Conservation (phyloP, 768 basidiomycete species). For the Rhizopogon vinicolor region DNA sequence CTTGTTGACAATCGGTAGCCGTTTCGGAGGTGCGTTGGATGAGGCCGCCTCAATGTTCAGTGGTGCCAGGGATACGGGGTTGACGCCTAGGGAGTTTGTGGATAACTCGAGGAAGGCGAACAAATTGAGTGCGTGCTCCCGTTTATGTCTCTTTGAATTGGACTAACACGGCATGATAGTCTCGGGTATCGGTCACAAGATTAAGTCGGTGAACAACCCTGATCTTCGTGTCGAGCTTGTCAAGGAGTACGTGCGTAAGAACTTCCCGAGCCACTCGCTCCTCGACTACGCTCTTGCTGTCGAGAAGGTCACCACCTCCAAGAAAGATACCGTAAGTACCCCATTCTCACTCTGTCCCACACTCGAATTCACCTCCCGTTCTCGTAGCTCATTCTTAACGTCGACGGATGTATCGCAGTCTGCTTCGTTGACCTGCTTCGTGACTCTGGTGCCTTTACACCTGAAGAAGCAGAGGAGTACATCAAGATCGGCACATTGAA, state of each 20-base stretch:
- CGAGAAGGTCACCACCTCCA: slow-evolving; percentile 95
- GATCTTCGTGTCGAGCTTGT: slow-evolving; percentile 90
- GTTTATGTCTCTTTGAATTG: neutral
- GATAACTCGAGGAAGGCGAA: slow-evolving; percentile 90
- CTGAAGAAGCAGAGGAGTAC: slow-evolving; percentile 96
- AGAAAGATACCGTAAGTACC: slow-evolving; percentile 82
- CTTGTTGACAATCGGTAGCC: slow-evolving; percentile 95
- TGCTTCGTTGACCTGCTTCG: slow-evolving; percentile 95
- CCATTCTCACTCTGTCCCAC: neutral
- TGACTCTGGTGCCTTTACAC: slow-evolving; percentile 90
- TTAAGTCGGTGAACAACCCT: slow-evolving; percentile 97
- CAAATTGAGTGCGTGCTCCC: slow-evolving; percentile 72
- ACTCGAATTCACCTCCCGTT: neutral
- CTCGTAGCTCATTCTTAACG: slow-evolving; percentile 83
- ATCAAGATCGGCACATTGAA: slow-evolving; percentile 95
- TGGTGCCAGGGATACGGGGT: slow-evolving; percentile 80
- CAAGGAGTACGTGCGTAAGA: slow-evolving; percentile 91
- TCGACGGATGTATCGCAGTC: slow-evolving; percentile 93
- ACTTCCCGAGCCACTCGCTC: slow-evolving; percentile 93
- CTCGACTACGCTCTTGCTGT: slow-evolving; percentile 95
- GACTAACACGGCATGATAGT: slow-evolving; percentile 37
- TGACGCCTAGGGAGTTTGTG: slow-evolving; percentile 98
- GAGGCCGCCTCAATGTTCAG: slow-evolving; percentile 98
- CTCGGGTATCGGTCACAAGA: slow-evolving; percentile 99
- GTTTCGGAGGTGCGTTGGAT: slow-evolving; percentile 98